Percentiles rank a stretch among this genome's conserved stretches.
Evolutionary conservation across 139 green algal species (phyloP).

Genomic region (Nannochloris sp.): DNA sequence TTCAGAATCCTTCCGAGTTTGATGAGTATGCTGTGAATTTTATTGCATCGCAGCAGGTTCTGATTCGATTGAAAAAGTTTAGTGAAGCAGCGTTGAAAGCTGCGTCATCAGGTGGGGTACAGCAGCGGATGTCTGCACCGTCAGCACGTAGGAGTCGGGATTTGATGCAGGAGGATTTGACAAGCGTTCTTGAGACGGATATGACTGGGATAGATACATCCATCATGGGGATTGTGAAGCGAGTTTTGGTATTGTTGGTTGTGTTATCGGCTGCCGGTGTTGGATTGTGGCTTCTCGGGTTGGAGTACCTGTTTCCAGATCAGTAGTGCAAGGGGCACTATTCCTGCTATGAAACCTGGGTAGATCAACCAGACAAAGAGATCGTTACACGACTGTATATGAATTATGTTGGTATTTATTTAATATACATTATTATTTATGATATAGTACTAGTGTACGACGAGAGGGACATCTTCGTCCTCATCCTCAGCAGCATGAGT

Average conservation of each 20-base stretch:
- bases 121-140: not conserved
- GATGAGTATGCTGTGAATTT: constrained; percentile 45
- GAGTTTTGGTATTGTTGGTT: constrained; percentile 53
- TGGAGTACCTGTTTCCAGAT: constrained; percentile 53
- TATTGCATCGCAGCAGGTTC: constrained; percentile 53
- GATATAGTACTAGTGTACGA: too few relatives aligned
- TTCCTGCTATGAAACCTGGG: not conserved
- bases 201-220: constrained; percentile 49
- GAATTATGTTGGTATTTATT: not conserved
- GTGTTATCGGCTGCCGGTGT: constrained; percentile 31
- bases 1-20: constrained; percentile 10
- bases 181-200: constrained; percentile 37
- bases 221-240: constrained; percentile 42
- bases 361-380: not conserved
- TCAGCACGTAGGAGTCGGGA: not conserved
- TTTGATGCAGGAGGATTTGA: constrained; percentile 21
- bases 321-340: not conserved
- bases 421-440: too few relatives aligned
- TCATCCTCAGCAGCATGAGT: not conserved
- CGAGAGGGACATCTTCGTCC: constrained; percentile 9
- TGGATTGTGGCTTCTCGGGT: constrained; percentile 50
- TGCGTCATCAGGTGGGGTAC: too few relatives aligned
- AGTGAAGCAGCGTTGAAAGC: constrained; percentile 22
- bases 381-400: not conserved
- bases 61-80: constrained; percentile 69